Evolutionary conservation across 495 filamentous ascomycete genomes (phyloP).

Genomic region (Aspergillus diversus): DNA sequence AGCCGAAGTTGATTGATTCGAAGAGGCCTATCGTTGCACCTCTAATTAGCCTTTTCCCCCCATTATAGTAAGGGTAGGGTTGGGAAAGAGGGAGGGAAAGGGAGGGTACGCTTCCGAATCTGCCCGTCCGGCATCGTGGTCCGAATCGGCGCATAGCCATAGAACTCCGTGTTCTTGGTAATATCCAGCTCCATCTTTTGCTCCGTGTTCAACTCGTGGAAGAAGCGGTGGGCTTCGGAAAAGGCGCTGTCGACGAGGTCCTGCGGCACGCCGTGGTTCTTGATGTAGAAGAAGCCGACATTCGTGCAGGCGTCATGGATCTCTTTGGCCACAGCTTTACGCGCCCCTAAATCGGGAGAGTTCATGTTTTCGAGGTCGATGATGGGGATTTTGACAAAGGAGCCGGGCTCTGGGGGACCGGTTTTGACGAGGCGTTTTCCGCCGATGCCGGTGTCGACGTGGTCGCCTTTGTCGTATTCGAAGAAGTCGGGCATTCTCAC

Average conservation of each 20-base stretch:
- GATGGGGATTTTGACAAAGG: slow-evolving; percentile 1
- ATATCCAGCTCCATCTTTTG: slow-evolving; percentile 4
- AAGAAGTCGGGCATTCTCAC: neutral
- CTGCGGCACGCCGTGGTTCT: slow-evolving; percentile 17
- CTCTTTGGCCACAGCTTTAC: slow-evolving; percentile 5
- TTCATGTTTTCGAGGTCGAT: neutral
- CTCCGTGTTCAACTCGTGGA: neutral
- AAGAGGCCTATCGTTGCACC: neutral
- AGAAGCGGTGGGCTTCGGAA: neutral
- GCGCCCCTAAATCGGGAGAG: neutral
- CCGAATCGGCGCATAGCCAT: neutral
- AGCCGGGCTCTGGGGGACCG: neutral
- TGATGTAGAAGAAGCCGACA: slow-evolving; percentile 16
- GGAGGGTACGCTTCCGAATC: neutral
- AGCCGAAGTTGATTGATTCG: slow-evolving; percentile 1
- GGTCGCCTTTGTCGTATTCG: slow-evolving; percentile 5
- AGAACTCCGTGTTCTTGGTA: neutral
- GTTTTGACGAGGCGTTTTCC: neutral
- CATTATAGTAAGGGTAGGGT: neutral
- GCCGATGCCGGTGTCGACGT: slow-evolving; percentile 4
- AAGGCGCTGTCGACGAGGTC: slow-evolving; percentile 13
- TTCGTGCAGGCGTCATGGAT: slow-evolving; percentile 10
- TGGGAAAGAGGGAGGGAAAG: neutral
- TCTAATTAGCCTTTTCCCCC: neutral
- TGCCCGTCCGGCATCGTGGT: neutral